Base-by-base conservation (phyloP, 768 basidiomycete genomes). In the Tricholoma matsutake region DNA sequence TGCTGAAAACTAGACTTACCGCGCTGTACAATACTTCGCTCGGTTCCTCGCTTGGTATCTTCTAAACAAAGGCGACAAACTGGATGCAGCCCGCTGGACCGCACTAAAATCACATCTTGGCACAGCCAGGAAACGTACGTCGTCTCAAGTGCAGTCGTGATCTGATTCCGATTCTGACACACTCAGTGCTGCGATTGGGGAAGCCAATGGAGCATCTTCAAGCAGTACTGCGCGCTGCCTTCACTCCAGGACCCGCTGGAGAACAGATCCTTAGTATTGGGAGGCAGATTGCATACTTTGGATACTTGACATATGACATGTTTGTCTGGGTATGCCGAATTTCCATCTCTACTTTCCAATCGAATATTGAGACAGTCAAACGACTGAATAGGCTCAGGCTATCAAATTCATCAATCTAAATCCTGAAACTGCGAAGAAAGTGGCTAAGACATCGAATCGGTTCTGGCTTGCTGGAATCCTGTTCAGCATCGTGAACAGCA, bases 131-230 rank as follows among this genome's bases (percentile, higher is more conserved):
- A 98, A 96, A 77, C 79, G 96, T 97, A 69, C 57, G 85, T 74
- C 28, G 34, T 37, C 16, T 32, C 16, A 45, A 51, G 13, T 11
- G 25, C 7, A 39, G 32, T 53, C 11, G 29, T 51, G 43, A 34
- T 59, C 60, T 54, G 63, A 11, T 22, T 58, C 57, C 41, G 56
- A 57, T 63, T 56, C 57, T 47, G 9, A 35, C 41, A 8, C 25
- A 31, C 45, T 16, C 64, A 98, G 96, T 97, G 37, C 80, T 98
- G 81, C 87, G 97, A 14, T 79, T 99, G 57, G 94, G 94, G 66
- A 96, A 98, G 75, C 94, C 95, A 7, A 67, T 96, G 63, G 97
- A 99, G 71, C 94, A 97, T 75, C 79, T 96, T 6, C 96, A 98
- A 72, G 86, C 93, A 1, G 95, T 93, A 31, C 76, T 97, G 49